Percentiles rank a stretch among this genome's conserved stretches.
Evolutionary conservation across 495 filamentous ascomycete genomes (phyloP).

Genomic region (Penicillium macrosclerotiorum): DNA sequence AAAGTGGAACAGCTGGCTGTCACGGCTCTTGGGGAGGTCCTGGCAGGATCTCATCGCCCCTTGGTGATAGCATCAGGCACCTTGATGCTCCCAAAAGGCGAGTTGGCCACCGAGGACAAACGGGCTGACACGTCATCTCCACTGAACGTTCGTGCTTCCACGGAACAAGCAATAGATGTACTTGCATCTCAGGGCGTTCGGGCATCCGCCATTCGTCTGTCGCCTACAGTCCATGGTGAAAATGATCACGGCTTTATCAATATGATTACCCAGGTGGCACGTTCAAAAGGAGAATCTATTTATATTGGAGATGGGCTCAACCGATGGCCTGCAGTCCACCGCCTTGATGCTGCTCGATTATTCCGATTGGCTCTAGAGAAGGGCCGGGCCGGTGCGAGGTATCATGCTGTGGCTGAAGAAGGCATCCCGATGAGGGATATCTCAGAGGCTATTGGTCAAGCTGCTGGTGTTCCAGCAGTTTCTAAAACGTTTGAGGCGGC

Average conservation of each 20-base stretch:
- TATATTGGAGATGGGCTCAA: conserved; percentile 46
- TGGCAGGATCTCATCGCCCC: conserved; percentile 33
- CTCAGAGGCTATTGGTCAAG: conserved; percentile 33
- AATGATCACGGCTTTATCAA: conserved; percentile 35
- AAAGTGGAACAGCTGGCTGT: conserved; percentile 35
- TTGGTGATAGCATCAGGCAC: conserved; percentile 46
- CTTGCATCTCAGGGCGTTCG: conserved; percentile 35
- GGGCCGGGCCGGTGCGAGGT: conserved; percentile 34
- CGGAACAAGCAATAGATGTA: conserved; percentile 24
- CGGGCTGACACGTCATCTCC: conserved; percentile 7
- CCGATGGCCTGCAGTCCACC: conserved; percentile 41
- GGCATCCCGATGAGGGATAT: conserved; percentile 39
- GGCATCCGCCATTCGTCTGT: conserved; percentile 35
- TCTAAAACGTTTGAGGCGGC: conserved; percentile 30
- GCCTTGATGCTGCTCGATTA: conserved; percentile 38
- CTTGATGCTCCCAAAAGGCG: conserved; percentile 27
- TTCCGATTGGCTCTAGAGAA: conserved; percentile 45
- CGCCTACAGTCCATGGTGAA: conserved; percentile 42
- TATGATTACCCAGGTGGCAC: conserved; percentile 29
- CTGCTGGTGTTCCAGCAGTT: conserved; percentile 28
- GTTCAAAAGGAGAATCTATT: conserved; percentile 26
- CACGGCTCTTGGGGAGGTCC: conserved; percentile 30
- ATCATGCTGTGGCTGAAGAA: conserved; percentile 42
- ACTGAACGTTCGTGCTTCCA: conserved; percentile 22
- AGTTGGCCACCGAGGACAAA: conserved; percentile 33